These are phyloP conservation scores for Trichosporon ovoides DNA, from an alignment of 1,284 basidiomycete species.

Conservation along the genomic window DNA sequence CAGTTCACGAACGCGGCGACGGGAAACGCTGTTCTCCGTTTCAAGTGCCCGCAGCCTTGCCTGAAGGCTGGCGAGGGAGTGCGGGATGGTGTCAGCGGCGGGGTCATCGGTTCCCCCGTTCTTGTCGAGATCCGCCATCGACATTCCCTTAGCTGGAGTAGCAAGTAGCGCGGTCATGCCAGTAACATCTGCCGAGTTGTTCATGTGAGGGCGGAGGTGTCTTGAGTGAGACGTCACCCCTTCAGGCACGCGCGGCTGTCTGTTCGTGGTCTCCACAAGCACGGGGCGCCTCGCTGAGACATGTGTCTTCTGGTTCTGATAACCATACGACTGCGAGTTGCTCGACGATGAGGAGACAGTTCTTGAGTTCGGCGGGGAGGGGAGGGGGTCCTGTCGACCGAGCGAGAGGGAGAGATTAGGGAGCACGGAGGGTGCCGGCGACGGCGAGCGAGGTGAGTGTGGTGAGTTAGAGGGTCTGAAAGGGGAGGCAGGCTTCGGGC, in stretches of 20 bases:
- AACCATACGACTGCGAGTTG: slow-evolving; percentile 3
- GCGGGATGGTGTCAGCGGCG: slow-evolving; percentile 25
- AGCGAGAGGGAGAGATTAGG: slow-evolving; percentile 51
- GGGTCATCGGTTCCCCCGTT: slow-evolving; percentile 32
- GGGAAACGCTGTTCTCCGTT: slow-evolving; percentile 70
- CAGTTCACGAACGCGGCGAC: slow-evolving; percentile 69
- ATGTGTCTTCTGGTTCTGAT: not conserved
- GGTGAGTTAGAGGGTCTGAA: slow-evolving; percentile 5
- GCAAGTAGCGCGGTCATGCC: slow-evolving; percentile 45
- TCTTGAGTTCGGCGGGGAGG: slow-evolving; percentile 34
- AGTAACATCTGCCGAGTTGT: slow-evolving; percentile 38
- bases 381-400: slow-evolving; percentile 37
- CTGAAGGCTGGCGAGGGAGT: slow-evolving; percentile 37
- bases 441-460: slow-evolving; percentile 16
- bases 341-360: slow-evolving; percentile 17
- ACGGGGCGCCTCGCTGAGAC: slow-evolving; percentile 3
- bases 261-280: slow-evolving; percentile 2
- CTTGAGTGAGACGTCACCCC: not conserved
- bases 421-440: slow-evolving; percentile 25
- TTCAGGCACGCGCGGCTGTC: slow-evolving; percentile 2
- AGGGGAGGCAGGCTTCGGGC: slow-evolving; percentile 17
- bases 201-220: not conserved
- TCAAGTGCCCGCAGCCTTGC: slow-evolving; percentile 55
- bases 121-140: slow-evolving; percentile 33
- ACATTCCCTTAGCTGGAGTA: slow-evolving; percentile 43